phyloP scores from a whole-genome alignment of 805 yeast species.

The Pichia manshurica region DNA sequence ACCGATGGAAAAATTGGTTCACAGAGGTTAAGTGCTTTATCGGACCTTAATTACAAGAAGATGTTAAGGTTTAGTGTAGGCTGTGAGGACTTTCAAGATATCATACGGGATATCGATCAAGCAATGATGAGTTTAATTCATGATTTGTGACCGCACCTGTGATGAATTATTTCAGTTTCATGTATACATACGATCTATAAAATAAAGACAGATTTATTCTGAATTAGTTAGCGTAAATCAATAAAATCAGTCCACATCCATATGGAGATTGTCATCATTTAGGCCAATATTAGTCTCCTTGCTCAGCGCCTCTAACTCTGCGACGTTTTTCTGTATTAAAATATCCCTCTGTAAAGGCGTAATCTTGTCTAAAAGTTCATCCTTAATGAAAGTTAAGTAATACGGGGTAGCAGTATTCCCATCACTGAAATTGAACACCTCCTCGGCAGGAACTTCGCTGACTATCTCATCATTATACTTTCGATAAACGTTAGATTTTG shows the following conservation, averaged over 20 bases:
- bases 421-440: conserved; percentile 59
- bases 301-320: neutral
- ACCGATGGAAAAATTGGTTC: too few species aligned
- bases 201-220: too few species aligned
- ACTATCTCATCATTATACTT: conserved; percentile 95
- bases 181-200: neutral
- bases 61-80: conserved; percentile 48
- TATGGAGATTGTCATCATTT: neutral
- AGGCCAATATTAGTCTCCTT: neutral
- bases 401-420: conserved; percentile 92
- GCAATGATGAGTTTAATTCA: conserved; percentile 30
- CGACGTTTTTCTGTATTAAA: conserved; percentile 5
- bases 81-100: conserved; percentile 46
- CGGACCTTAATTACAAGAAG: conserved; percentile 11
- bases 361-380: conserved; percentile 49
- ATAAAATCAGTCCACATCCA: conserved; percentile 3
- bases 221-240: too few species aligned
- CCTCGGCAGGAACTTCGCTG: conserved; percentile 64
- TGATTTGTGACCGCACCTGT: neutral
- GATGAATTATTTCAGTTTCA: neutral
- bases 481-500: conserved; percentile 59
- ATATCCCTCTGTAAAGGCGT: conserved; percentile 59
- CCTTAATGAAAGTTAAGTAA: conserved; percentile 76
- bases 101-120: conserved; percentile 40
- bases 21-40: too few species aligned